Evolutionary conservation across 2,329 filamentous ascomycete species (phyloP).

Genomic region (Trichoderma atroviride): DNA sequence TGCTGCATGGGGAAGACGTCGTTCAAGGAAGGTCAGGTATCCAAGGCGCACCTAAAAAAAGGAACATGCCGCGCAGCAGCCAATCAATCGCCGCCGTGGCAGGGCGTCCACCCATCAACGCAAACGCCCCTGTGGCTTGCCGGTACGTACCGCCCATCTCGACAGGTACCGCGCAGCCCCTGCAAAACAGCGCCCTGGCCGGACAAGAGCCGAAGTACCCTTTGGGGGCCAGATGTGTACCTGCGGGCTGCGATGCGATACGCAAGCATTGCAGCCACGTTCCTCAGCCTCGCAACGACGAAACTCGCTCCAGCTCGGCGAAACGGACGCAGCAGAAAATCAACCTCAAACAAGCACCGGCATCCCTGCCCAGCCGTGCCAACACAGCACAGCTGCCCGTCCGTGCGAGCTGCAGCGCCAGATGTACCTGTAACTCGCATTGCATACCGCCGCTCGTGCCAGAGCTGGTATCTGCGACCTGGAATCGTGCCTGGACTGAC

Average conservation of each 20-base stretch:
- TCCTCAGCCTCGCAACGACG: not conserved
- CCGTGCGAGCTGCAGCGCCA: not conserved
- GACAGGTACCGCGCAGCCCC: not conserved
- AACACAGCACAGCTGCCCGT: not conserved
- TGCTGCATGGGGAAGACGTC: not conserved
- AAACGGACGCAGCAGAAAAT: not conserved
- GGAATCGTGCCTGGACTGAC: conserved; percentile 20
- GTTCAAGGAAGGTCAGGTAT: not conserved
- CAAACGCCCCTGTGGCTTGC: conserved; percentile 2
- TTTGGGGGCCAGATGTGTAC: not conserved
- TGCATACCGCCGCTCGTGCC: conserved; percentile 3
- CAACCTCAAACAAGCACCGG: not conserved
- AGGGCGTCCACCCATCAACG: conserved; percentile 14
- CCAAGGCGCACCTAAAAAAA: not conserved
- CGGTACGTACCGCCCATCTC: not conserved
- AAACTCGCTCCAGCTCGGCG: not conserved
- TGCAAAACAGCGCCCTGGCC: not conserved
- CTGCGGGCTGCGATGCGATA: not conserved
- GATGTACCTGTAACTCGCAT: not conserved
- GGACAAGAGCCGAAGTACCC: not conserved
- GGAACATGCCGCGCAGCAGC: conserved; percentile 1
- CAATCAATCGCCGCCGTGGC: not conserved
- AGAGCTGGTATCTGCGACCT: conserved; percentile 9
- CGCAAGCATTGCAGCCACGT: not conserved
- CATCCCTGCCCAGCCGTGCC: conserved; percentile 9